A percentile compares a stretch with the other conserved stretches of the same genome.
Conservation (phyloP, 441 rosid species). For the Euphorbia celastroides region DNA sequence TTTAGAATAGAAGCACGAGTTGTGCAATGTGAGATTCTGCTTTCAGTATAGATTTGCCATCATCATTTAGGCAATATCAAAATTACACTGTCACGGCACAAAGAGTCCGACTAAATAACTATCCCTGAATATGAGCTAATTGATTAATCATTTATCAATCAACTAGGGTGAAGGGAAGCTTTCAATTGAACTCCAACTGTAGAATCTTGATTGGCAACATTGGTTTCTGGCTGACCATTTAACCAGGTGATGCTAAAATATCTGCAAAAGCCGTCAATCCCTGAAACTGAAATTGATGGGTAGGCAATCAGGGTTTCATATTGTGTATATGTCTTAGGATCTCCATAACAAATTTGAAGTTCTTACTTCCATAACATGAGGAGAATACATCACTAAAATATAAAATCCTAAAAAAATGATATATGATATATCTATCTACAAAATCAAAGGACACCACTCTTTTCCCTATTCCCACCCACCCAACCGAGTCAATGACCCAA, state of each 20-base stretch:
- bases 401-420: too few species aligned
- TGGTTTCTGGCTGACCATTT: background rate
- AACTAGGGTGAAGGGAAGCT: background rate
- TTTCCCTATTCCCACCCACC: background rate
- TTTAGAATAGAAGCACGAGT: background rate
- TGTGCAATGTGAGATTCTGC: background rate
- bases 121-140: background rate
- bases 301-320: background rate
- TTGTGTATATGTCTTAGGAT: background rate
- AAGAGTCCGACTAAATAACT: background rate
- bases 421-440: background rate
- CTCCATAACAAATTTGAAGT: background rate
- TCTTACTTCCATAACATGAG: background rate
- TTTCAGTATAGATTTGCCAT: background rate
- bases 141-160: background rate
- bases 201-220: background rate
- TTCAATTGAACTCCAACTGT: background rate
- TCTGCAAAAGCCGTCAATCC: background rate
- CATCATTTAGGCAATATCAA: background rate
- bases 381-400: background rate
- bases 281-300: background rate
- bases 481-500: conserved; percentile 1
- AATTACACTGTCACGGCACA: background rate
- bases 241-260: background rate
- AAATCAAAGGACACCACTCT: background rate